Conservation (phyloP, 345 rosid species). For the Eucalyptus victrix region DNA sequence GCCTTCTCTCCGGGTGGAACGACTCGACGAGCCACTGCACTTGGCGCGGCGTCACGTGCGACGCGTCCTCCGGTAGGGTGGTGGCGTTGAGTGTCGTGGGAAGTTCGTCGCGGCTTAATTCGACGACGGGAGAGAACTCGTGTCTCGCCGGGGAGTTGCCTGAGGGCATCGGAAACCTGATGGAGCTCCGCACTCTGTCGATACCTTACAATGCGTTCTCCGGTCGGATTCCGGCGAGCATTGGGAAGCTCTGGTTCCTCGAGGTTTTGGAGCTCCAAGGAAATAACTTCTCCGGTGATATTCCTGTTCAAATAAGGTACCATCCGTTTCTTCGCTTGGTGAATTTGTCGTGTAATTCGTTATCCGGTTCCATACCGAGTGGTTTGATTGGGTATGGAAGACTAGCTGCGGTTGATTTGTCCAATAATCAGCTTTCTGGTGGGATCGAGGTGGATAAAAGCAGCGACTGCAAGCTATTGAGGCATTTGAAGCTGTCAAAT, state of each 20-base stretch:
- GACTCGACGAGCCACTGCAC: constrained; percentile 11
- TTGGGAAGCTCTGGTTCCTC: constrained; percentile 23
- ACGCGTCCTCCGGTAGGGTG: constrained; percentile 14
- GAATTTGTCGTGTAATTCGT: constrained; percentile 42
- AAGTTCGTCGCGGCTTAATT: not conserved
- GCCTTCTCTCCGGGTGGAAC: constrained; percentile 34
- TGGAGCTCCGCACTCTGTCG: constrained; percentile 19
- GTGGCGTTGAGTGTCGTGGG: constrained; percentile 11
- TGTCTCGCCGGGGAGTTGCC: constrained; percentile 17
- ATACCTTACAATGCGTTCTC: constrained; percentile 23
- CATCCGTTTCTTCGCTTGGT: constrained; percentile 16
- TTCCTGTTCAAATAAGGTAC: constrained; percentile 28
- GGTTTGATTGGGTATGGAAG: constrained; percentile 23
- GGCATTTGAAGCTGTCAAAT: constrained; percentile 39
- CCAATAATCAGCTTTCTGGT: constrained; percentile 32
- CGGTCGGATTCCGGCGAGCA: constrained; percentile 33
- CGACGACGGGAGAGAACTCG: not conserved
- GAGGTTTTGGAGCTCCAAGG: constrained; percentile 45
- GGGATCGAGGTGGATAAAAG: constrained; percentile 5
- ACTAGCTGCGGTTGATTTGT: constrained; percentile 33
- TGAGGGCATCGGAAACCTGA: constrained; percentile 12
- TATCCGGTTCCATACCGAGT: constrained; percentile 28
- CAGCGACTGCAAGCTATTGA: constrained; percentile 20
- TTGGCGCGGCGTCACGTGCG: constrained; percentile 46
- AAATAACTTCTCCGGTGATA: constrained; percentile 43